These are phyloP conservation scores for Stromatinia cepivora DNA, from an alignment of 2,329 filamentous ascomycete genomes.

Conservation along the genomic window DNA sequence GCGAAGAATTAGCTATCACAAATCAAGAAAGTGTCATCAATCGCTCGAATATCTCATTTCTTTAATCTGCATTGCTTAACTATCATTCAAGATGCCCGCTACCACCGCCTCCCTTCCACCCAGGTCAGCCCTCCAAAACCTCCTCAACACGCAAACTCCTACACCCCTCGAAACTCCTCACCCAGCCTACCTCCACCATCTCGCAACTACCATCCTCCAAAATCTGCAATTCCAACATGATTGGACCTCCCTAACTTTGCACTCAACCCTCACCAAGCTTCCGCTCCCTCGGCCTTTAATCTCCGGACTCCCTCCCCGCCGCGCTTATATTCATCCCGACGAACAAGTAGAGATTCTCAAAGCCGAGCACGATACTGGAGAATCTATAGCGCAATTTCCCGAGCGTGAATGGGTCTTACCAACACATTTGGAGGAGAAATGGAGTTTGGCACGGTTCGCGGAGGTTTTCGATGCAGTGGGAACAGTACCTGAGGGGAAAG, in stretches of 20 bases:
- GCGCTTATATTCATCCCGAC: slow-evolving; percentile 78
- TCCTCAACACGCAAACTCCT: slow-evolving; percentile 32
- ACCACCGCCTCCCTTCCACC: slow-evolving; percentile 27
- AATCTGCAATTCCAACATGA: slow-evolving; percentile 76
- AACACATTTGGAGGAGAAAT: slow-evolving; percentile 70
- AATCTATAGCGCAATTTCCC: slow-evolving; percentile 50
- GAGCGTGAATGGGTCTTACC: slow-evolving; percentile 78
- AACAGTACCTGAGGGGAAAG: slow-evolving; percentile 45
- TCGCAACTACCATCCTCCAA: slow-evolving; percentile 62
- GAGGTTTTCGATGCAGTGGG: slow-evolving; percentile 66
- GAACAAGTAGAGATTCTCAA: slow-evolving; percentile 75
- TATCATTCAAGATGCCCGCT: slow-evolving; percentile 28
- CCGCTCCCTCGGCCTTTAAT: slow-evolving; percentile 62
- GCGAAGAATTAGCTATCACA: slow-evolving; percentile 4
- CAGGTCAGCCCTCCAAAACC: slow-evolving; percentile 33
- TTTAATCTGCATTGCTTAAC: background rate
- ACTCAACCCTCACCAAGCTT: slow-evolving; percentile 46
- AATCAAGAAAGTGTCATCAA: slow-evolving; percentile 6
- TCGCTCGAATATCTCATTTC: background rate
- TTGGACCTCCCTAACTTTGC: slow-evolving; percentile 63
- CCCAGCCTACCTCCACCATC: slow-evolving; percentile 45
- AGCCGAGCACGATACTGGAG: slow-evolving; percentile 52
- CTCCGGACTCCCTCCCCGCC: slow-evolving; percentile 69
- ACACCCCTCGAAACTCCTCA: slow-evolving; percentile 32
- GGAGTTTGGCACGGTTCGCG: slow-evolving; percentile 66